A percentile compares a stretch with the other conserved stretches of the same genome.
Evolutionary conservation across 306 rosid species (phyloP).

Genomic region (Quercus glauca): DNA sequence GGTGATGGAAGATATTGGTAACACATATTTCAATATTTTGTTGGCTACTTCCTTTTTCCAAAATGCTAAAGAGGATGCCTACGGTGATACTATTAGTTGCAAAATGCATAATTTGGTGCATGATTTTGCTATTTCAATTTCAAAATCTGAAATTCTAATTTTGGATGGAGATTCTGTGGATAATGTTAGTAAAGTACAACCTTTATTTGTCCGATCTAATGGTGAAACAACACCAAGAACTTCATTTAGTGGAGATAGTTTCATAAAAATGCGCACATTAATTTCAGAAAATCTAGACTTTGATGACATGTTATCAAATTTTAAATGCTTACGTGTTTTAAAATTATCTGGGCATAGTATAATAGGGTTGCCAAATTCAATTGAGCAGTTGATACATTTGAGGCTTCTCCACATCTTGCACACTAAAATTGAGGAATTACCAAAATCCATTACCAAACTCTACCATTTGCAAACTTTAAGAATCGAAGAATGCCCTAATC

Average conservation of each 20-base stretch:
- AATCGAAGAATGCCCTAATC: rapidly evolving
- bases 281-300: not conserved
- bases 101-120: slow-evolving; percentile 24
- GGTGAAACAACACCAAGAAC: no score
- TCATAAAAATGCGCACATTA: not conserved
- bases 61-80: not conserved
- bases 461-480: slow-evolving; percentile 13
- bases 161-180: not conserved
- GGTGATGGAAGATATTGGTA: not conserved
- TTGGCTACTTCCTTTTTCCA: slow-evolving; percentile 9
- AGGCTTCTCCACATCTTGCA: no score
- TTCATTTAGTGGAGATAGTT: not conserved
- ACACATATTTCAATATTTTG: not conserved
- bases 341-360: not conserved
- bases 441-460: no score
- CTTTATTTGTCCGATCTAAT: no score
- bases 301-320: not conserved
- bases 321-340: slow-evolving; percentile 3
- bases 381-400: not conserved
- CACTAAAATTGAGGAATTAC: no score
- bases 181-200: not conserved
- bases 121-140: slow-evolving; percentile 8
- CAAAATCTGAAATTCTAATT: not conserved
- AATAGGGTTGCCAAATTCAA: not conserved
- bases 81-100: not conserved